Conservation (phyloP, 1,284 basidiomycete genomes). For the Lignosus rhinocerotis region DNA sequence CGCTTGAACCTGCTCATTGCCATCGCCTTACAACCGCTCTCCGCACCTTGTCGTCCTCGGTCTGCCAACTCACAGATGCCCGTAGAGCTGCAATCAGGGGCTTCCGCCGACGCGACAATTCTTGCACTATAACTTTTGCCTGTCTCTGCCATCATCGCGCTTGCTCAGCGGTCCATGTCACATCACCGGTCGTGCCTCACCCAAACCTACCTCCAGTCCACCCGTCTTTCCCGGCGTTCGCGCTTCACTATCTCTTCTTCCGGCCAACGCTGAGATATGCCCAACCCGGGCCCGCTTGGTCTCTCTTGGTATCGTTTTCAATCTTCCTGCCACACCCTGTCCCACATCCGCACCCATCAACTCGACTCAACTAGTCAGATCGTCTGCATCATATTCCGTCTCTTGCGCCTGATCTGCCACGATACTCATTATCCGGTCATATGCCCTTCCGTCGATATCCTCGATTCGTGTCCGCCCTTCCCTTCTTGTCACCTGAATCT, state of each 20-base stretch:
- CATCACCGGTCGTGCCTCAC: not conserved
- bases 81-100: too few species aligned
- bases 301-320: not conserved
- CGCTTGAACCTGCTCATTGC: too few species aligned
- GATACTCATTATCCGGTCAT: conserved; percentile 21
- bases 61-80: too few species aligned
- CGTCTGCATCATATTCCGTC: conserved; percentile 17
- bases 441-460: conserved; percentile 13
- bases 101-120: not conserved
- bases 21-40: too few species aligned
- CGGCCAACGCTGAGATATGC: not conserved
- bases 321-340: conserved; percentile 7
- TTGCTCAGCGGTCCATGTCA: not conserved
- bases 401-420: conserved; percentile 20
- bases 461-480: conserved; percentile 6
- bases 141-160: not conserved
- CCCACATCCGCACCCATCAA: conserved; percentile 18
- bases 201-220: not conserved
- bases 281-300: not conserved
- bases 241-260: not conserved
- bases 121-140: conserved; percentile 3
- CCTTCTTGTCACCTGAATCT: conserved; percentile 19
- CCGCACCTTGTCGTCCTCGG: too few species aligned
- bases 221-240: not conserved
- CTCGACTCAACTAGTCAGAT: conserved; percentile 17